These are phyloP conservation scores for Psilocybe cyanescens DNA, from an alignment of 768 basidiomycete genomes.

Conservation along the genomic window DNA sequence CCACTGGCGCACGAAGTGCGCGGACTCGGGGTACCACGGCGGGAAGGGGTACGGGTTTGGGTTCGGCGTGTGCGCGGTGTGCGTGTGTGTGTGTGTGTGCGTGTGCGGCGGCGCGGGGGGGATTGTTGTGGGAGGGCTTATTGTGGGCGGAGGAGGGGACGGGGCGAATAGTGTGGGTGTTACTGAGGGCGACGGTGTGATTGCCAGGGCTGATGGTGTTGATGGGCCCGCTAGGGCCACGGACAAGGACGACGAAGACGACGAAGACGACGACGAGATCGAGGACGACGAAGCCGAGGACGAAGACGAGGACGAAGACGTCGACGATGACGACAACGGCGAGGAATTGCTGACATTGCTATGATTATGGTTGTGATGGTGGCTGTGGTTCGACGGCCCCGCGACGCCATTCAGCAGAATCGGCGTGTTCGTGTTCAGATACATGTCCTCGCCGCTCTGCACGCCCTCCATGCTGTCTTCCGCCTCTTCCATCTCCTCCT, in stretches of 20 bases:
- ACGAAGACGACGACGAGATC: neutral
- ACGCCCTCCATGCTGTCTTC: slow-evolving; percentile 6
- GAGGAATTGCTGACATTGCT: slow-evolving; percentile 5
- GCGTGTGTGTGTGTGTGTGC: neutral
- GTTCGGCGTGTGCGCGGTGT: slow-evolving; percentile 7
- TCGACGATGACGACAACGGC: neutral
- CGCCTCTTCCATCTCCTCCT: slow-evolving; percentile 7
- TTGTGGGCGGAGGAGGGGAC: no score
- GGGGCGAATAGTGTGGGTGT: no score
- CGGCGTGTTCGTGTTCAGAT: no score
- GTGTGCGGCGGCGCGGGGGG: neutral
- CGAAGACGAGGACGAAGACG: neutral
- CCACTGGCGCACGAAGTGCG: slow-evolving; percentile 82
- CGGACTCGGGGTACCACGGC: slow-evolving; percentile 72
- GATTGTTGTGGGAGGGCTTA: slow-evolving; percentile 2
- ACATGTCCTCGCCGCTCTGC: neutral
- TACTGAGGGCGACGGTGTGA: no score
- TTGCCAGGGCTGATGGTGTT: no score
- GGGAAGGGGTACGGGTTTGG: slow-evolving; percentile 70
- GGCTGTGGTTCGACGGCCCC: slow-evolving; percentile 17
- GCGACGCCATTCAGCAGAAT: neutral
- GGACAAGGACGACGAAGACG: no score
- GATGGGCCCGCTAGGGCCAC: neutral
- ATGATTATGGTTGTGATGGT: neutral
- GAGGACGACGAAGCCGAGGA: neutral